phyloP scores from a whole-genome alignment of 2,329 filamentous ascomycete genomes.

The Ophiostoma piceae region DNA sequence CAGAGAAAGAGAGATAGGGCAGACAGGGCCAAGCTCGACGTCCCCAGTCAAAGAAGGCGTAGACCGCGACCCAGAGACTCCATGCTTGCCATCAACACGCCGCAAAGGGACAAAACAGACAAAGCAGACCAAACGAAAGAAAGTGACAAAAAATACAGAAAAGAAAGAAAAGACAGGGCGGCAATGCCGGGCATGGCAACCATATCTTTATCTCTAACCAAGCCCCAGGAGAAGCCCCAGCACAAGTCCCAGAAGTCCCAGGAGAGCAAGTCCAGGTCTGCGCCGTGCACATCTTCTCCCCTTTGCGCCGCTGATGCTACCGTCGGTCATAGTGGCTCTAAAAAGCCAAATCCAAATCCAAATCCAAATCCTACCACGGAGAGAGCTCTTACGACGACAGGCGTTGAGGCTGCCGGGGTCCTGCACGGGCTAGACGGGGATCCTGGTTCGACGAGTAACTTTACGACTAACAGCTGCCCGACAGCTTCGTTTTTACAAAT shows the following conservation, averaged over 20 bases:
- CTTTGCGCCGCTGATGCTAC: constrained; percentile 1
- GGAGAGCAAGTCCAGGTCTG: not conserved
- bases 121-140: not conserved
- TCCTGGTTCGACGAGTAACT: constrained; percentile 12
- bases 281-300: constrained; percentile 4
- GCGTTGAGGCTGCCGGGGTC: constrained; percentile 19
- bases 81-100: not conserved
- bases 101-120: not conserved
- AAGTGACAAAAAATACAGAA: not conserved
- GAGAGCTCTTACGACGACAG: not conserved
- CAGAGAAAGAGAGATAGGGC: not conserved
- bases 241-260: too few relatives aligned
- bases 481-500: constrained; percentile 6
- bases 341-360: too few relatives aligned
- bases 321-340: not conserved
- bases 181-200: not conserved
- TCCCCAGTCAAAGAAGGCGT: not conserved
- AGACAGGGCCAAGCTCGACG: not conserved
- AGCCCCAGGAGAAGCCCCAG: too few relatives aligned
- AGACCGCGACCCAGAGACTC: constrained; percentile 1
- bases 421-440: constrained; percentile 19
- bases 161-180: not conserved
- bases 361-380: not conserved
- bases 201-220: not conserved
- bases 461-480: not conserved